Percentiles rank a stretch among this genome's conserved stretches.
Evolutionary conservation across 164 flowering plant species (phyloP).

Genomic region (Stephania yunnanensis): DNA sequence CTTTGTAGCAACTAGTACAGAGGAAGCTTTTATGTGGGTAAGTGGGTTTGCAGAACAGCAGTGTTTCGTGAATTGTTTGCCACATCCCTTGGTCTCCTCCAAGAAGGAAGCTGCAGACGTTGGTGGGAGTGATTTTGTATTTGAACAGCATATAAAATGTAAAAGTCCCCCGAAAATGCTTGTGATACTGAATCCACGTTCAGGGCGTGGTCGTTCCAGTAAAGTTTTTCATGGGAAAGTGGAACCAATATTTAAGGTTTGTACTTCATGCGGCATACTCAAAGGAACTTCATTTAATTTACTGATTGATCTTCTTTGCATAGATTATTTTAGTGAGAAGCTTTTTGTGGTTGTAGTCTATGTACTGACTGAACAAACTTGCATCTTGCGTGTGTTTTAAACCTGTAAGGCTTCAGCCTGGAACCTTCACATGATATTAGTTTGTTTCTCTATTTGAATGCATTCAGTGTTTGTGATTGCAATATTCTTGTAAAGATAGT

Average conservation of each 20-base stretch:
- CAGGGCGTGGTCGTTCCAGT: constrained; percentile 95
- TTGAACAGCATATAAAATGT: constrained; percentile 59
- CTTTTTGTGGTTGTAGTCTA: neutral
- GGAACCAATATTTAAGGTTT: constrained; percentile 95
- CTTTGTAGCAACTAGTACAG: constrained; percentile 66
- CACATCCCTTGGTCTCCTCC: constrained; percentile 81
- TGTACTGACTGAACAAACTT: neutral
- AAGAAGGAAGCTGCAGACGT: constrained; percentile 70
- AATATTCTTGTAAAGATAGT: neutral
- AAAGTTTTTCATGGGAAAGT: constrained; percentile 82
- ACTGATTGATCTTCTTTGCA: neutral
- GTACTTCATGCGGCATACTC: constrained; percentile 10
- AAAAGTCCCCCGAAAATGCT: constrained; percentile 84
- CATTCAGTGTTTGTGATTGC: neutral
- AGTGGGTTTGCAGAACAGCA: constrained; percentile 92
- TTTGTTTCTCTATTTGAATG: neutral
- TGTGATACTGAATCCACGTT: constrained; percentile 90
- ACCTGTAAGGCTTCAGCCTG: neutral
- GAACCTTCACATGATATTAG: neutral
- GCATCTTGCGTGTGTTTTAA: neutral
- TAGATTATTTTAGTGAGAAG: neutral
- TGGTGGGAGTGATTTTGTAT: constrained; percentile 49
- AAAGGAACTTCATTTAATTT: neutral
- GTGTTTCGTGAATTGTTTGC: constrained; percentile 78
- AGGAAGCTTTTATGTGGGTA: constrained; percentile 91